Base-by-base conservation (phyloP, 495 filamentous ascomycete species). In the Neurospora sp. region DNA sequence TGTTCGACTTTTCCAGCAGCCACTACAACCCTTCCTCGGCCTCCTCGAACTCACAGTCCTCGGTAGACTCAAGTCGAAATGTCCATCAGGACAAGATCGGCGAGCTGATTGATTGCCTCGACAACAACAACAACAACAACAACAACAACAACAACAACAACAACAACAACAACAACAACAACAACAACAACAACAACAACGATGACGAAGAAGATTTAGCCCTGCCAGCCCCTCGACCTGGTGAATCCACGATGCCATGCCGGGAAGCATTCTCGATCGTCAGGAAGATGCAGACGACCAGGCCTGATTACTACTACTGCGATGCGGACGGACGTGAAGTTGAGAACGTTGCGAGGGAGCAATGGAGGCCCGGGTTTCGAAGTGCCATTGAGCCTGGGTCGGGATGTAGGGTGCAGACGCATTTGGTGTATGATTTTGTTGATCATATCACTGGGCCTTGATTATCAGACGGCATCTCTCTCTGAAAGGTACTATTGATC, bases 231-330 rank as follows among this genome's bases (percentile, higher is more conserved):
- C 73, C 78, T 8, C 40, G 35, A 16, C 70, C 69, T 0, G 78
- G 75, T 27, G 78, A 80, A 68, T 80, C 78, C 9, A 80, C 78
- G 1, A 80, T 80, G 6, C 44, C 71, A 6, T 80, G 78, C 44
- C 74, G 77, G 8, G 77, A 78, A 0, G 78, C 78, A 1, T 80
- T 73, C 47, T 35, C 68, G 0, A 80, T 78, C 10, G 72, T 79
- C 14, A 72, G 39, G 44, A 70, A 78, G 27, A 16, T 65, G 22
- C 53, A 65, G 18, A 69, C 75, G 0, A 72, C 42, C 27, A 10
- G 72, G 3, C 75, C 76, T 0, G 78, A 76, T 3, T 69, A 72
- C 7, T 74, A 77, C 53, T 20, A 75, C 53, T 20, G 74, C 3
- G 73, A 73, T 2, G 20, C 68, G 14, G 77, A 65, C 27, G 27